phyloP scores from a whole-genome alignment of 371 early-diverging fungal genomes.

The Mucor mucedo region DNA sequence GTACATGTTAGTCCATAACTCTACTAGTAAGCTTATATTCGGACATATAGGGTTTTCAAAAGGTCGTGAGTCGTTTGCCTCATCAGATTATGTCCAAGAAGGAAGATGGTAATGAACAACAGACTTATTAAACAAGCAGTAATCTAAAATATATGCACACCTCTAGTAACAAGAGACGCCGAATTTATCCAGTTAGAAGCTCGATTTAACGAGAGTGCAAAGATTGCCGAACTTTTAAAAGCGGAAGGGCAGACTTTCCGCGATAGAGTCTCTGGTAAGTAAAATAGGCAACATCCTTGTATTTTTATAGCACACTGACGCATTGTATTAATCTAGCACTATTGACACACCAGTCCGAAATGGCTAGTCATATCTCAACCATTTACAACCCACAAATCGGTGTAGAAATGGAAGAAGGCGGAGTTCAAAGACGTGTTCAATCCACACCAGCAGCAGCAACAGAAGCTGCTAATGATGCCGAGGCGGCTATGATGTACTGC shows the following conservation, averaged over 20 bases:
- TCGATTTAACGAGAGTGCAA: constrained; percentile 63
- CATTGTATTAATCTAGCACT: constrained; percentile 43
- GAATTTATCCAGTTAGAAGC: constrained; percentile 72
- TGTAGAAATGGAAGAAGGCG: constrained; percentile 37
- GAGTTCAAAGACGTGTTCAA: constrained; percentile 47
- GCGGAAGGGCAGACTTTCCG: constrained; percentile 78
- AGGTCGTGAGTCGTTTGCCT: constrained; percentile 40
- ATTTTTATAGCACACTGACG: not conserved
- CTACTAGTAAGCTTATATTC: not conserved
- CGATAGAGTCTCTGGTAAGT: constrained; percentile 70
- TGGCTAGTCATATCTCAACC: constrained; percentile 67
- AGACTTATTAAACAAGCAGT: not conserved
- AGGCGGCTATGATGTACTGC: constrained; percentile 62
- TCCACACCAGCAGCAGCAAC: constrained; percentile 64
- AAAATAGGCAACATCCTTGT: not conserved
- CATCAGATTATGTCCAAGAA: constrained; percentile 53
- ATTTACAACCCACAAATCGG: constrained; percentile 58
- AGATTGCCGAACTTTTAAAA: constrained; percentile 56
- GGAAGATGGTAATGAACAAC: constrained; percentile 35
- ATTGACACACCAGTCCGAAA: constrained; percentile 71
- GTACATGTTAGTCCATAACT: not conserved
- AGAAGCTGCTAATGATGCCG: constrained; percentile 69
- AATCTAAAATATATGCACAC: not conserved
- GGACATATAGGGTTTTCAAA: constrained; percentile 33
- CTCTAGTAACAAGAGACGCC: constrained; percentile 68